Evolutionary conservation across 1,139 yeast genomes (phyloP), one percentile per base, ranked within the genome.

Genomic region (Fermentozyma sake): DNA sequence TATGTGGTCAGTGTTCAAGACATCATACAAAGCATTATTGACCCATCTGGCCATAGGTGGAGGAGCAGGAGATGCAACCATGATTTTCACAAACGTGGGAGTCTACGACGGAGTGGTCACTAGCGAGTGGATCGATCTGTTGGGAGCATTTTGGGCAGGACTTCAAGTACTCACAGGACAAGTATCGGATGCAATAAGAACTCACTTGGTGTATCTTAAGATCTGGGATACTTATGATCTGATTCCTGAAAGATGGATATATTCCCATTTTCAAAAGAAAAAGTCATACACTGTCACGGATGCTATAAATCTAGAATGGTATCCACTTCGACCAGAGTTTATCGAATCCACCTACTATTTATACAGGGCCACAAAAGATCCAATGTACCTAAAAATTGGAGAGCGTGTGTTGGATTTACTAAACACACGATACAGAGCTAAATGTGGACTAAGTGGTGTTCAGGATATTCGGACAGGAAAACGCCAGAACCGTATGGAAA

Each of bases 71-170:
- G 71, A 73, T 39, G 53, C 53, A 3, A 73, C 71, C 22, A 72
- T 80, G 73, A 61, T 79, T 24, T 83, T 76, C 42, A 61, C 72
- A 2, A 84, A 83, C 42, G 63, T 85, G 1, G 72, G 79, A 28
- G 55, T 66, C 3, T 46, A 55, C 9, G 63, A 64, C 14, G 95
- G 94, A 0, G 41, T 51, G 2, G 48, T 59, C 3, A 58, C 65
- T 4, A 64, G 79, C 7, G 56, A 64, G 13, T 87, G 96, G 96
- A 74, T 89, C 5, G 97, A 89, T 50, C 73, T 93, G 37, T 61
- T 89, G 30, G 71, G 89, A 24, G 96, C 95, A 0, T 89, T 87
- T 51, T 87, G 85, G 71, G 79, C 96, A 0, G 95, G 96, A 0
- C 55, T 87, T 13, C 82, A 80, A 44, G 95, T 83, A 0, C 57